Conservation (phyloP, 805 yeast genomes). For the Candida manassasensis region DNA sequence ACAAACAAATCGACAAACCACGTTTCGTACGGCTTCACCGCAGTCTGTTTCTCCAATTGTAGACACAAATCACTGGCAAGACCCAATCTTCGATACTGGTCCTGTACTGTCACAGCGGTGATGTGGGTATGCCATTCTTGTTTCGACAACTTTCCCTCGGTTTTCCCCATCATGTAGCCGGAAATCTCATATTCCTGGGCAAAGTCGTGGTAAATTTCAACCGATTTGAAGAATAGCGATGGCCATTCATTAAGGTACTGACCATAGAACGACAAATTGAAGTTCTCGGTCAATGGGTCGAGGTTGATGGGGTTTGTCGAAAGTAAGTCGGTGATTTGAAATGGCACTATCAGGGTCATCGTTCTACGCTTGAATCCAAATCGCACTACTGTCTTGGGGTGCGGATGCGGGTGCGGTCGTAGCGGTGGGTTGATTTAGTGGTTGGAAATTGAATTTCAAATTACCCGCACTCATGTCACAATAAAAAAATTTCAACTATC, state of each 20-base stretch:
- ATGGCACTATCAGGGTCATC: slow-evolving; percentile 88
- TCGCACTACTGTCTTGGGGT: not conserved
- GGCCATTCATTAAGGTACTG: slow-evolving; percentile 89
- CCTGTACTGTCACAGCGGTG: slow-evolving; percentile 89
- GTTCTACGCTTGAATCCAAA: not conserved
- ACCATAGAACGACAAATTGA: slow-evolving; percentile 75
- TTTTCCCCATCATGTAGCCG: slow-evolving; percentile 93
- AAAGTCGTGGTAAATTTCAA: slow-evolving; percentile 28
- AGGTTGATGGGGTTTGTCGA: slow-evolving; percentile 70
- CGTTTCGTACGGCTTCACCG: slow-evolving; percentile 68
- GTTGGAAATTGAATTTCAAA: not conserved
- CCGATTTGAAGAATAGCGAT: slow-evolving; percentile 74
- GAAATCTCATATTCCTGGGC: slow-evolving; percentile 30
- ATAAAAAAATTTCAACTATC: not conserved
- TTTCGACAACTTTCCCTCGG: slow-evolving; percentile 67
- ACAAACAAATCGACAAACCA: slow-evolving; percentile 90
- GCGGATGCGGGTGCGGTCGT: too few species aligned
- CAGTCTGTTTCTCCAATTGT: slow-evolving; percentile 66
- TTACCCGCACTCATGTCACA: not conserved
- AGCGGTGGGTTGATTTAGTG: too few species aligned
- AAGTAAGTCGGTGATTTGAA: slow-evolving; percentile 81
- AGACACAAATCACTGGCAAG: slow-evolving; percentile 77
- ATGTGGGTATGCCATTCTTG: slow-evolving; percentile 95
- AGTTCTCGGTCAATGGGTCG: slow-evolving; percentile 90
- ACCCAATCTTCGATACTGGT: slow-evolving; percentile 78